Percentiles rank a stretch among this genome's conserved stretches.
phyloP scores from a whole-genome alignment of 2,329 filamentous ascomycete genomes.

The Talaromyces sp. region DNA sequence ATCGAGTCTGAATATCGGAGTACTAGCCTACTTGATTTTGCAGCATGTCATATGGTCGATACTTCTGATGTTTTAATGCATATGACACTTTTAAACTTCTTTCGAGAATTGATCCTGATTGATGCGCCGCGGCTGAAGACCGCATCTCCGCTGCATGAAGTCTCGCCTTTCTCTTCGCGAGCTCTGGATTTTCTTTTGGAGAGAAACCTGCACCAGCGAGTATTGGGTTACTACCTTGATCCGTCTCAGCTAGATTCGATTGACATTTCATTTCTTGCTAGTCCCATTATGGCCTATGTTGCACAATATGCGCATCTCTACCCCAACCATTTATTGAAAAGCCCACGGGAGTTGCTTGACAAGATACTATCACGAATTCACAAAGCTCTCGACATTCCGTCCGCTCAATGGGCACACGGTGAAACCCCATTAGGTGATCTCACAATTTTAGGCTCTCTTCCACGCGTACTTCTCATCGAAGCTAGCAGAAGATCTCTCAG shows the following conservation, averaged over 20 bases:
- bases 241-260: slow-evolving; percentile 49
- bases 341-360: slow-evolving; percentile 38
- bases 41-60: slow-evolving; percentile 55
- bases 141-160: slow-evolving; percentile 31
- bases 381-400: slow-evolving; percentile 44
- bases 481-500: slow-evolving; percentile 37
- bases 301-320: slow-evolving; percentile 55
- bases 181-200: slow-evolving; percentile 53
- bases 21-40: slow-evolving; percentile 54
- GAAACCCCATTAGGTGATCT: slow-evolving; percentile 56
- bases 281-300: slow-evolving; percentile 56
- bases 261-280: slow-evolving; percentile 53
- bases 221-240: slow-evolving; percentile 53
- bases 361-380: slow-evolving; percentile 49
- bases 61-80: slow-evolving; percentile 59
- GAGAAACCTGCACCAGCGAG: slow-evolving; percentile 49
- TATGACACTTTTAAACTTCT: slow-evolving; percentile 58
- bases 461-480: slow-evolving; percentile 52
- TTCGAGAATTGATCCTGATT: slow-evolving; percentile 51
- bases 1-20: slow-evolving; percentile 47
- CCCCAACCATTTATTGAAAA: slow-evolving; percentile 53
- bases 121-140: slow-evolving; percentile 36
- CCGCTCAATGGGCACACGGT: slow-evolving; percentile 51
- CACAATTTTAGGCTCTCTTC: slow-evolving; percentile 56
- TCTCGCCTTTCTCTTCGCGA: slow-evolving; percentile 39